Evolutionary conservation across 2,329 filamentous ascomycete genomes (phyloP).

Genomic region (Ceratocystis alfenasii): DNA sequence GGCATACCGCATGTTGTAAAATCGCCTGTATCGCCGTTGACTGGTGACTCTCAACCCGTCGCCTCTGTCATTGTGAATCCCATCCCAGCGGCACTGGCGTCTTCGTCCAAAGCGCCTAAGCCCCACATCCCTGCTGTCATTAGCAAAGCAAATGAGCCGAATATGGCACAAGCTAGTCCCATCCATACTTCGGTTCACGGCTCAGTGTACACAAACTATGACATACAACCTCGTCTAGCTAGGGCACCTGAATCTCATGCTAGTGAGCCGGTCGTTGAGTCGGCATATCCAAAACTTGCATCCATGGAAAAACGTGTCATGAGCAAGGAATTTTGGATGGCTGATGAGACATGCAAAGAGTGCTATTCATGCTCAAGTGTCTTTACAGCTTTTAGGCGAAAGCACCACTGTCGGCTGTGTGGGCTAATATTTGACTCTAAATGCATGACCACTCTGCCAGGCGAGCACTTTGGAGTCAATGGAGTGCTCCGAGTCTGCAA

Average conservation of each 20-base stretch:
- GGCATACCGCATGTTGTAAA: constrained; percentile 29
- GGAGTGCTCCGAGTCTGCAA: constrained; percentile 83
- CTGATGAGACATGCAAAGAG: constrained; percentile 93
- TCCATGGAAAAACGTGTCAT: constrained; percentile 77
- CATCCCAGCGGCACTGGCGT: constrained; percentile 23
- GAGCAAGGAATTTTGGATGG: constrained; percentile 98
- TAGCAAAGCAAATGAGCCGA: constrained; percentile 42
- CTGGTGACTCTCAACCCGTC: constrained; percentile 19
- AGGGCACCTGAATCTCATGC: constrained; percentile 43
- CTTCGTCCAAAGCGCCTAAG: constrained; percentile 32
- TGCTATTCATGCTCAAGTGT: constrained; percentile 85
- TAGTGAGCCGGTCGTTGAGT: constrained; percentile 43
- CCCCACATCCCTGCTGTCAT: constrained; percentile 41
- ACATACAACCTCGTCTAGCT: constrained; percentile 36
- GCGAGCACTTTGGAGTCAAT: constrained; percentile 73
- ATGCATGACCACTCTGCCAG: constrained; percentile 84
- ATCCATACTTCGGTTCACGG: constrained; percentile 46
- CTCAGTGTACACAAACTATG: constrained; percentile 43
- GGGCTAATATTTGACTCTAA: constrained; percentile 98
- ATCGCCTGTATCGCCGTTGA: constrained; percentile 27
- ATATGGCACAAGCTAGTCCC: constrained; percentile 44
- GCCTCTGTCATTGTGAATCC: constrained; percentile 21
- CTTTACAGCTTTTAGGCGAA: constrained; percentile 87
- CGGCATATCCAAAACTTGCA: constrained; percentile 49
- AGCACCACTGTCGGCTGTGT: constrained; percentile 91